Conservation (phyloP, 805 yeast genomes). For the Candida saitoana region DNA sequence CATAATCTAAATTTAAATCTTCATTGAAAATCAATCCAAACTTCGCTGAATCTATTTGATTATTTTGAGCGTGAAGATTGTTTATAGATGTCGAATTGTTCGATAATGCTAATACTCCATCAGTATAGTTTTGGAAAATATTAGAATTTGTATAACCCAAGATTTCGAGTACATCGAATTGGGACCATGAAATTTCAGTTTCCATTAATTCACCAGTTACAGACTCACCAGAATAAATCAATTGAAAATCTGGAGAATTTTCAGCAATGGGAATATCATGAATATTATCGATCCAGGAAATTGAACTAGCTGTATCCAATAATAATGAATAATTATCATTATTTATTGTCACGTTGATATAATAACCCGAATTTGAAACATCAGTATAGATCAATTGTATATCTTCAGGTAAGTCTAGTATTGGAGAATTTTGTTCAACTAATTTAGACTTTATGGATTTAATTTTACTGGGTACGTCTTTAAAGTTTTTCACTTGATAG, state of each 20-base stretch:
- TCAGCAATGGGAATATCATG: constrained; percentile 10
- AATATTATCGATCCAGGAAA: constrained; percentile 47
- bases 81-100: constrained; percentile 1
- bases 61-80: background rate
- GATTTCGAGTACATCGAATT: background rate
- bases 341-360: constrained; percentile 14
- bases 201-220: constrained; percentile 48
- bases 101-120: constrained; percentile 31
- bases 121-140: constrained; percentile 10
- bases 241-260: constrained; percentile 23
- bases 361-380: constrained; percentile 17
- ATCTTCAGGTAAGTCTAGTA: constrained; percentile 9
- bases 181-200: background rate
- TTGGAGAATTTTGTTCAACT: background rate
- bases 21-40: constrained; percentile 1
- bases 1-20: constrained; percentile 10
- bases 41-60: background rate
- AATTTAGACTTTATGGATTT: background rate
- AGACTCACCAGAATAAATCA: constrained; percentile 51
- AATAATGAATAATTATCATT: constrained; percentile 35
- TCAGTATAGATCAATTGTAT: constrained; percentile 20
- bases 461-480: background rate
- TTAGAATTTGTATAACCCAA: constrained; percentile 7
- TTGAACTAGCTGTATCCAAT: constrained; percentile 64
- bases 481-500: background rate